Conservation (phyloP, 2,329 filamentous ascomycete genomes). For the Dactylellina sp. region DNA sequence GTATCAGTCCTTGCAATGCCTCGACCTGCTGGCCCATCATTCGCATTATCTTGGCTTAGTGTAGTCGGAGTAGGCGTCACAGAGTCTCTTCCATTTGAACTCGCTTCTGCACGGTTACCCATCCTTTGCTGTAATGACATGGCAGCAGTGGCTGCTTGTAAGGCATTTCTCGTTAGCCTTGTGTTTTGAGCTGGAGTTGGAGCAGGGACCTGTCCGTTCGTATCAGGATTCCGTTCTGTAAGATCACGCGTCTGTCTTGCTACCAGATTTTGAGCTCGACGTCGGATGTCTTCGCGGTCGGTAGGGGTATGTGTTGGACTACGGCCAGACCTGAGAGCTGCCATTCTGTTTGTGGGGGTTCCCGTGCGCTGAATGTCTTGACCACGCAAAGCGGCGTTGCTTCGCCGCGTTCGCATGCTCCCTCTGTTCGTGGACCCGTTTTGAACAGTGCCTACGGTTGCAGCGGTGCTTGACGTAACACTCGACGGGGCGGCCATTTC, state of each 20-base stretch:
- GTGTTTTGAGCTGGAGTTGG: neutral
- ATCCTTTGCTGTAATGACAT: slow-evolving; percentile 40
- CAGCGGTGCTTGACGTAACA: slow-evolving; percentile 24
- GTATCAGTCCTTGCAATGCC: slow-evolving; percentile 38
- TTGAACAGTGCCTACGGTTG: slow-evolving; percentile 25
- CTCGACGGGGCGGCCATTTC: slow-evolving; percentile 16
- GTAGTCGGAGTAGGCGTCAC: slow-evolving; percentile 27
- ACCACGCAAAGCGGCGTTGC: slow-evolving; percentile 44
- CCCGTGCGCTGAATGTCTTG: slow-evolving; percentile 42
- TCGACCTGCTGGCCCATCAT: slow-evolving; percentile 22
- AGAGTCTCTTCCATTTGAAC: slow-evolving; percentile 23
- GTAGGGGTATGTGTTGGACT: slow-evolving; percentile 17
- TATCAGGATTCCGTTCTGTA: neutral
- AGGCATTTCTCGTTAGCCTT: slow-evolving; percentile 13
- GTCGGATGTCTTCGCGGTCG: slow-evolving; percentile 31
- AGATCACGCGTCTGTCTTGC: slow-evolving; percentile 29
- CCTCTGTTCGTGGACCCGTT: slow-evolving; percentile 30
- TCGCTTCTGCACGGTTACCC: slow-evolving; percentile 7
- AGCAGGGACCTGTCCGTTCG: slow-evolving; percentile 2
- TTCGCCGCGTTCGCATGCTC: slow-evolving; percentile 41
- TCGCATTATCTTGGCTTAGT: slow-evolving; percentile 19
- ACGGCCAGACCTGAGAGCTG: slow-evolving; percentile 6
- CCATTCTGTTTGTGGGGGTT: slow-evolving; percentile 36
- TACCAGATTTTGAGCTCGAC: slow-evolving; percentile 38
- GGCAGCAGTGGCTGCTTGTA: neutral